Evolutionary conservation across 768 basidiomycete species (phyloP).

Genomic region (Lactifluus hygrophoroides): DNA sequence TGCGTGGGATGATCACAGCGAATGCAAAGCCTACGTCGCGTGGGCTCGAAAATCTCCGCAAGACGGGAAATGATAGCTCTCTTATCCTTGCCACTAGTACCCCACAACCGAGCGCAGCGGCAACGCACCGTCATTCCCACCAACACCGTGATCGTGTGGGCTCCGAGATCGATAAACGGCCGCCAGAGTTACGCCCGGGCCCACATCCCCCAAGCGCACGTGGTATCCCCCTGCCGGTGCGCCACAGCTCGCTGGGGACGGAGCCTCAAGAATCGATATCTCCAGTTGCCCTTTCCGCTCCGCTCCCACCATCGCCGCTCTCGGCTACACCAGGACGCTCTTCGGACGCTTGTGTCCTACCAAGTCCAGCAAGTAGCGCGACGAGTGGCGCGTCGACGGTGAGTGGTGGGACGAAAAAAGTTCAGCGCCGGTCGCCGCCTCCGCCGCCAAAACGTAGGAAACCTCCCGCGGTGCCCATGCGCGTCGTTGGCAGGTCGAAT

Average conservation of each 20-base stretch:
- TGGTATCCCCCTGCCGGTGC: neutral
- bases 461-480: constrained; percentile 56
- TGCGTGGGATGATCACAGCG: constrained; percentile 26
- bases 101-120: neutral
- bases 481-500: constrained; percentile 33
- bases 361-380: neutral
- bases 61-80: constrained; percentile 27
- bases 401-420: neutral
- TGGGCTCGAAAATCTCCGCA: constrained; percentile 16
- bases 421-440: constrained; percentile 41
- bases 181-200: neutral
- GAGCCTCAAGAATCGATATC: constrained; percentile 24
- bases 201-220: neutral
- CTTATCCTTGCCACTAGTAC: constrained; percentile 21
- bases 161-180: neutral
- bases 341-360: constrained; percentile 20
- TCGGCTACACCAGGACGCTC: constrained; percentile 15
- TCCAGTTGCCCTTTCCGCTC: constrained; percentile 17
- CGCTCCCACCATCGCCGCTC: constrained; percentile 17
- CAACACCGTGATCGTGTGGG: neutral
- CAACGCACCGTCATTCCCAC: neutral
- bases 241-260: constrained; percentile 17
- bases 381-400: neutral
- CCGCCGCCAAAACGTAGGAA: constrained; percentile 63
- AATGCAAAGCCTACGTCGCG: constrained; percentile 6